Conservation (phyloP, 2,329 filamentous ascomycete species). For the Verticillium dahliae region DNA sequence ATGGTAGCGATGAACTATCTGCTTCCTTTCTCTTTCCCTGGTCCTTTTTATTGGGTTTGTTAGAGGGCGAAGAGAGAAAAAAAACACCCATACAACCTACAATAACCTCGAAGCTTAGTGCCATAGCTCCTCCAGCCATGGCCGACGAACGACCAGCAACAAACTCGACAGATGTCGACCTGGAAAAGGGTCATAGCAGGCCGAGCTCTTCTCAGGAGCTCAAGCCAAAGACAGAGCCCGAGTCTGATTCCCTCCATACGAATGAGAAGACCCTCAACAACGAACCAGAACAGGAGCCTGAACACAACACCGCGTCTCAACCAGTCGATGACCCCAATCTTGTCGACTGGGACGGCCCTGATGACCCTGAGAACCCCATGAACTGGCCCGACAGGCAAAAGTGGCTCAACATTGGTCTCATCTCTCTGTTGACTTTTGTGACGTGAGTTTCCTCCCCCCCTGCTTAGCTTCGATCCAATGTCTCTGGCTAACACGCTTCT, state of each 20-base stretch:
- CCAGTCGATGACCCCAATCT: conserved; percentile 3
- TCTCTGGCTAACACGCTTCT: conserved; percentile 5
- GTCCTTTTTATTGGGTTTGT: not conserved
- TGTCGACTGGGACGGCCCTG: conserved; percentile 53
- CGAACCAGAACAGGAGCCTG: not conserved
- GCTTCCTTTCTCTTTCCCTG: not conserved
- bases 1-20: too few species aligned
- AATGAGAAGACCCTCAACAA: not conserved
- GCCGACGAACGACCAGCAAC: not conserved
- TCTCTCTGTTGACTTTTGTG: conserved; percentile 17
- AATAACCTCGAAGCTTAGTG: too few species aligned
- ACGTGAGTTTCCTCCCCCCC: conserved; percentile 6
- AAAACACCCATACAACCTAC: too few species aligned
- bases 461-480: not conserved
- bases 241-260: not conserved
- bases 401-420: conserved; percentile 22
- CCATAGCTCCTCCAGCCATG: not conserved
- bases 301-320: not conserved
- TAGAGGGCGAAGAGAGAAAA: too few species aligned
- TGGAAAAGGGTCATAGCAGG: not conserved
- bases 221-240: not conserved
- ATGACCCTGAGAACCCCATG: conserved; percentile 58
- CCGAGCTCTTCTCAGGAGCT: not conserved
- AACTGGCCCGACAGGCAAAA: conserved; percentile 56
- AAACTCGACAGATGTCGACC: not conserved